phyloP scores from a whole-genome alignment of 805 yeast species.

The Candida parachauliodes region DNA sequence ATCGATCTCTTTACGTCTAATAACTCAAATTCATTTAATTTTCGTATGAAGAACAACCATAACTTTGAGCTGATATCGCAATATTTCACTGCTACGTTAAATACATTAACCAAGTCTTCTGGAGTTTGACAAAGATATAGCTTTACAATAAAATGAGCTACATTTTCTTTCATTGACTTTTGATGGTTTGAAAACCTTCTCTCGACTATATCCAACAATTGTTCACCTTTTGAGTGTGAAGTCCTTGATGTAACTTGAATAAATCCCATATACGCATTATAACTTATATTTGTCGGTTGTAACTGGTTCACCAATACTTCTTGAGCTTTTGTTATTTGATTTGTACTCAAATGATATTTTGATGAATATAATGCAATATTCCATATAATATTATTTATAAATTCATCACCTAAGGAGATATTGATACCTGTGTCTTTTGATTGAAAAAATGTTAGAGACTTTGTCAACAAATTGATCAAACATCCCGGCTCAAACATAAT shows the following conservation, averaged over 20 bases:
- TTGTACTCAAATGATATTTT: constrained; percentile 4
- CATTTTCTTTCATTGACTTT: constrained; percentile 16
- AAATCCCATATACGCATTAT: constrained; percentile 36
- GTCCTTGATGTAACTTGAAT: constrained; percentile 24
- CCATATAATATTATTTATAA: constrained; percentile 26
- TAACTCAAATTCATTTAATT: constrained; percentile 29
- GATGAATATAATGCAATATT: constrained; percentile 17
- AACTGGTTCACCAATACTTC: constrained; percentile 23
- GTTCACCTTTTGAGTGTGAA: constrained; percentile 23
- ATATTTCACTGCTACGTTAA: constrained; percentile 25
- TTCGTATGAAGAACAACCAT: constrained; percentile 35
- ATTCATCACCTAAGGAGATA: constrained; percentile 18
- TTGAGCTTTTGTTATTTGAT: constrained; percentile 17
- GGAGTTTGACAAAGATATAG: constrained; percentile 28
- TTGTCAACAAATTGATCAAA: constrained; percentile 16
- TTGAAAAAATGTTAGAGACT: constrained; percentile 17
- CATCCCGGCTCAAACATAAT: constrained; percentile 20
- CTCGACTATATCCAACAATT: constrained; percentile 25
- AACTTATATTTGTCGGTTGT: constrained; percentile 14
- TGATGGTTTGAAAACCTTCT: constrained; percentile 15
- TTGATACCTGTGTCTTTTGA: constrained; percentile 18
- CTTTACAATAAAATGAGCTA: constrained; percentile 21
- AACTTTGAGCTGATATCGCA: constrained; percentile 23
- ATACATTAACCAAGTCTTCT: constrained; percentile 31
- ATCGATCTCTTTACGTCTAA: constrained; percentile 26